Evolutionary conservation across 805 yeast genomes (phyloP).

Genomic region (Pichia eremophila): DNA sequence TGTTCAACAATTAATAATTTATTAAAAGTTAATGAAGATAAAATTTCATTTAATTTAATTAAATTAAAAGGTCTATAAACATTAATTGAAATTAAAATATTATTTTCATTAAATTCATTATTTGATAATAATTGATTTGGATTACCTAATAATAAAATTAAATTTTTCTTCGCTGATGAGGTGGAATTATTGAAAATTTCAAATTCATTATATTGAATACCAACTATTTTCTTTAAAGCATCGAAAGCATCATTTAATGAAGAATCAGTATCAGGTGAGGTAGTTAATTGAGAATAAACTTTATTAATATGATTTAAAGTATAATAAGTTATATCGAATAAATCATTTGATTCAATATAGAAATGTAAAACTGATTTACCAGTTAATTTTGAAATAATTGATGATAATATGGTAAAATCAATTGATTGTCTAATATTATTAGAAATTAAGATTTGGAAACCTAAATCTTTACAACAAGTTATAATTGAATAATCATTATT

Average conservation of each 20-base stretch:
- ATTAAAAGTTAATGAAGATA: conserved; percentile 37
- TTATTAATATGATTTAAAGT: conserved; percentile 7
- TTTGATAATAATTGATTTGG: conserved; percentile 20
- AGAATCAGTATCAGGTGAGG: neutral
- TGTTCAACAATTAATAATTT: conserved; percentile 61
- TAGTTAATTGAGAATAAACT: neutral
- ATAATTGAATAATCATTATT: conserved; percentile 58
- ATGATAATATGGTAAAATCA: conserved; percentile 48
- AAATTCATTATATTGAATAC: conserved; percentile 29
- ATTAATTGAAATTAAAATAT: conserved; percentile 47
- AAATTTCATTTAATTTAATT: conserved; percentile 35
- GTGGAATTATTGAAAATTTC: conserved; percentile 22
- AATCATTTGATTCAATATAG: conserved; percentile 25
- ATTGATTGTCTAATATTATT: conserved; percentile 42
- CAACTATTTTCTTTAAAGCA: conserved; percentile 20
- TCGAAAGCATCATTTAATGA: conserved; percentile 27
- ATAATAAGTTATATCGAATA: conserved; percentile 3
- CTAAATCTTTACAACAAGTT: conserved; percentile 65
- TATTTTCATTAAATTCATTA: conserved; percentile 12
- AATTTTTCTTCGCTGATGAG: conserved; percentile 18
- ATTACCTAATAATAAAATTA: conserved; percentile 58
- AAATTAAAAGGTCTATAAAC: conserved; percentile 69
- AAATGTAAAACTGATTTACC: conserved; percentile 65
- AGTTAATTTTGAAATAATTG: conserved; percentile 41
- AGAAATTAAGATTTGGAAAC: conserved; percentile 59